Conservation (phyloP, 129 eudicot species). For the Centaurea solstitialis region DNA sequence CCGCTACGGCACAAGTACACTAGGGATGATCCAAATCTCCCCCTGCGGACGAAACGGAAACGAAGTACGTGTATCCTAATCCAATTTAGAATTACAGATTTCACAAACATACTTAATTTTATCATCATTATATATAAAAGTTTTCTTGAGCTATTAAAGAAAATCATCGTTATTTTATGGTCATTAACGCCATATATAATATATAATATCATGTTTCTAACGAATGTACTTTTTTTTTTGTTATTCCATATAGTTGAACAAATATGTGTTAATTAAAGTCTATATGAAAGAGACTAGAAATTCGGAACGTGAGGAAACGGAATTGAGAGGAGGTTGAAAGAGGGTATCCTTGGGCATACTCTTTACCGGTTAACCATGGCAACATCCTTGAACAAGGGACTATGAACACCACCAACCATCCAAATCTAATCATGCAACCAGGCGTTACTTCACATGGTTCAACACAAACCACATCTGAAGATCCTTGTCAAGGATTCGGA, state of each 20-base stretch:
- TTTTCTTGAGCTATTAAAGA: no score
- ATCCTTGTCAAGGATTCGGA: not conserved
- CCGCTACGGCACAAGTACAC: slow-evolving; percentile 28
- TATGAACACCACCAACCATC: no score
- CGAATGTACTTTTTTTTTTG: not conserved
- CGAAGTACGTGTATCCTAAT: not conserved
- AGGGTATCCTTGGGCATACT: not conserved
- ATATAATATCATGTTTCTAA: no score
- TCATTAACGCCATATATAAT: no score
- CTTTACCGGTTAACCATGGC: not conserved
- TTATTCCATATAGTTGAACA: not conserved
- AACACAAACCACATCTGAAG: not conserved
- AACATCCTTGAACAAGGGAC: not conserved
- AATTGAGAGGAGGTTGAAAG: not conserved
- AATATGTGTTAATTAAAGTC: not conserved
- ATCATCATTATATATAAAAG: no score
- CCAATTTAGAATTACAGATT: no score
- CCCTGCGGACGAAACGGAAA: not conserved
- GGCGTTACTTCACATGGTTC: no score
- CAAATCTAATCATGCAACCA: no score
- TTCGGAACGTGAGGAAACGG: not conserved
- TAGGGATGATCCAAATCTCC: not conserved
- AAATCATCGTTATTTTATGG: no score
- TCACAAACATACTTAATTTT: no score
- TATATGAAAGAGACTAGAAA: not conserved